A percentile compares a stretch with the other conserved stretches of the same genome.
These are phyloP conservation scores for Eucalyptus sp. DNA, from an alignment of 345 rosid genomes.

Conservation along the genomic window DNA sequence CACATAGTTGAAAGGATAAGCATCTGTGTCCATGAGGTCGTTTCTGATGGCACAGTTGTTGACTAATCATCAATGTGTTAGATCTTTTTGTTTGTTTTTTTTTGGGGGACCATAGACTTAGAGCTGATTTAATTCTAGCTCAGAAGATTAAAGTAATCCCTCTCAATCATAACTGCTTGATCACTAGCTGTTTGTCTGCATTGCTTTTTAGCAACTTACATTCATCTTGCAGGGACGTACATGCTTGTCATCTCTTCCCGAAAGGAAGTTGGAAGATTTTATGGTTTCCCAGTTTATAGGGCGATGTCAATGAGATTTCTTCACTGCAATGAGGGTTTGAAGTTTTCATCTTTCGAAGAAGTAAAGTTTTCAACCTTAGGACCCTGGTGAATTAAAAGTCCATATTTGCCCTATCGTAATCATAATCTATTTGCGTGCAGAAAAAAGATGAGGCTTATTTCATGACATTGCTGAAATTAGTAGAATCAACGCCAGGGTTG, in stretches of 20 bases:
- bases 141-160: not conserved
- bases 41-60: not conserved
- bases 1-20: not conserved
- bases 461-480: slow-evolving; percentile 53
- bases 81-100: not conserved
- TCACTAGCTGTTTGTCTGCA: not conserved
- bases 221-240: slow-evolving; percentile 44
- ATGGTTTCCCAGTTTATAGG: slow-evolving; percentile 65
- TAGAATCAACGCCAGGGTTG: slow-evolving; percentile 83
- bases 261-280: slow-evolving; percentile 57
- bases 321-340: slow-evolving; percentile 62
- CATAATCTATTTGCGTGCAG: slow-evolving; percentile 27
- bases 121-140: not conserved
- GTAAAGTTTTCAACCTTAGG: slow-evolving; percentile 21
- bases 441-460: slow-evolving; percentile 77
- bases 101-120: not conserved
- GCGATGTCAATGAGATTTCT: slow-evolving; percentile 66
- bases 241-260: slow-evolving; percentile 67
- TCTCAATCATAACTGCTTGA: not conserved
- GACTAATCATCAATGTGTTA: not conserved
- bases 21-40: not conserved
- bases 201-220: not conserved
- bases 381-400: not conserved
- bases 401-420: not conserved
- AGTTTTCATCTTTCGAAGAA: slow-evolving; percentile 62